Evolutionary conservation across 768 basidiomycete genomes (phyloP), one percentile per base, ranked within the genome.

Genomic region (Tulasnella sp.): DNA sequence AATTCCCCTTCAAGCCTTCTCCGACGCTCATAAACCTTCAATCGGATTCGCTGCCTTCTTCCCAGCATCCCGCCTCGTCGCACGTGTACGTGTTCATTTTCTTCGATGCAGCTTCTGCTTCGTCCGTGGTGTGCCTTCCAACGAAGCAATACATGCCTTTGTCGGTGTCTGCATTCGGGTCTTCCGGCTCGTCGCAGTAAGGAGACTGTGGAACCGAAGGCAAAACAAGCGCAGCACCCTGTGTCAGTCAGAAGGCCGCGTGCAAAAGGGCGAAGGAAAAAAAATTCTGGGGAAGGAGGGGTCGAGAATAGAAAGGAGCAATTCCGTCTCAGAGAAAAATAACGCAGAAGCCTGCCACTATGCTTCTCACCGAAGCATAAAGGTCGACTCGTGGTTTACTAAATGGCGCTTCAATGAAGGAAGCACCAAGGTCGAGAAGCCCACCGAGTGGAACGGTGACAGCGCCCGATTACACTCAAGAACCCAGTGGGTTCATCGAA

Each of bases 61-160:
- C 75, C 67, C 68, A 76, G 40, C 75, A 76, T 31, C 75, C 75
- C 38, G 67, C 31, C 75, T 76, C 75, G 29, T 76, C 67, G 40
- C 75, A 76, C 69, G 75, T 69, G 67, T 39, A 76, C 8, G 75
- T 42, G 31, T 76, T 76, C 75, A 76, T 76, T 36, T 76, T 76
- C 67, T 22, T 76, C 69, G 36, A 64, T 29, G 39, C 75, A 14
- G 58, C 75, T 31, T 38, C 36, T 34, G 38, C 69, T 68, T 67
- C 39, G 67, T 76, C 75, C 25, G 75, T 76, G 12, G 75, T 69
- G 52, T 76, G 75, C 37, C 75, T 38, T 25, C 75, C 75, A 15
- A 76, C 67, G 67, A 76, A 76, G 67, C 75, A 76, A 45, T 69
- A 76, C 45, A 71, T 38, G 64, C 75, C 75, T 67, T 64, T 11